Base-by-base conservation (phyloP, 2,329 filamentous ascomycete genomes). In the Fusarium buharicum region DNA sequence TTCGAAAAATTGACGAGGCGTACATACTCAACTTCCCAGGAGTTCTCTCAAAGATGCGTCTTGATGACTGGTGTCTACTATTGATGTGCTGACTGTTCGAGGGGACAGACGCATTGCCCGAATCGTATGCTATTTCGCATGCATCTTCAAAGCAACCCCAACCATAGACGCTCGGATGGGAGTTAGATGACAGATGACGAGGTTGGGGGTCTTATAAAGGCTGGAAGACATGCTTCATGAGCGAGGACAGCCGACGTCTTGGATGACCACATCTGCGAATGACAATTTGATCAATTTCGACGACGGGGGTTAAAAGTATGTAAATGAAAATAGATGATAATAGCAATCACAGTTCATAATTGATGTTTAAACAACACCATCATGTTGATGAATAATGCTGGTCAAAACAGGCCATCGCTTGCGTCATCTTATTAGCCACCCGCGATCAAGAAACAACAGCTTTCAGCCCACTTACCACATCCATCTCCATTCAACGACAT, bases 361-460 rank as follows among this genome's bases (percentile, higher is more conserved):
- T n/a, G 28, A 12, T n/a, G 30, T 14, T 33, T 4, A n/a, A 14
- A 33, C 6, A 33, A 33, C 30, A 11, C 28, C 28, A 7, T 33
- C 14, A n/a, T 33, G 13, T 16, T 39, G 37, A 16, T 50, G 36
- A 36, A 34, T 33, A 50, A 50, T 50, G 5, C 27, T 14, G 10
- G 16, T n/a, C 34, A 36, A 36, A n/a, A 24, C 36, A 18, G 7
- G 11, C 36, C 22, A 27, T 37, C 51, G 41, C 51, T 57, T 57
- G 54, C 54, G 54, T 57, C 54, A 57, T 57, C 43, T 14, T 8
- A 34, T 14, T 8, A 34, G 36, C 36, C 31, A 27, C 37, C 54
- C 51, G 43, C 51, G 39, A 31, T 37, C 54, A 49, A 43, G 43
- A 50, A 55, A 50, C 37, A 36, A 14, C 11, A 20, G 22, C 22